These are phyloP conservation scores for Colletotrichum sidae DNA, from an alignment of 2,329 filamentous ascomycete genomes.

Conservation along the genomic window DNA sequence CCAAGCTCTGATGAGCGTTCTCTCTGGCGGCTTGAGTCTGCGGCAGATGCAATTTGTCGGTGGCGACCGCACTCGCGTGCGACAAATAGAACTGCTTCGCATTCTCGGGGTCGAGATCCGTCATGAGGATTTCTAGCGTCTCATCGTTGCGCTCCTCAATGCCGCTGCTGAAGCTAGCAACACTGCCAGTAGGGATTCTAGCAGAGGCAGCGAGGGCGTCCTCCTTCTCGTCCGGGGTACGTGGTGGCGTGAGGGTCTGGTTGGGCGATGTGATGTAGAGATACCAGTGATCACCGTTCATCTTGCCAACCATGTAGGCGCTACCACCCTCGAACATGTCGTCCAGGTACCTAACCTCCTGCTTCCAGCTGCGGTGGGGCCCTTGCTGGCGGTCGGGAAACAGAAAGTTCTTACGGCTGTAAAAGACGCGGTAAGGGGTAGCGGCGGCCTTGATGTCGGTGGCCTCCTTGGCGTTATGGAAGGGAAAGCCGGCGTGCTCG, in stretches of 20 bases:
- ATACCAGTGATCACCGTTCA: constrained; percentile 99
- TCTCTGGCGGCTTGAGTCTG: constrained; percentile 73
- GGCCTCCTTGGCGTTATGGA: constrained; percentile 74
- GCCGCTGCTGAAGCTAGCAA: constrained; percentile 47
- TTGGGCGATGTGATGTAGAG: constrained; percentile 94
- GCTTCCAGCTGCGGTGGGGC: constrained; percentile 96
- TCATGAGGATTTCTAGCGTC: constrained; percentile 81
- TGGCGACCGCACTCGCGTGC: constrained; percentile 88
- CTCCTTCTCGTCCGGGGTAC: constrained; percentile 70
- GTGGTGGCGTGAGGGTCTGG: constrained; percentile 82
- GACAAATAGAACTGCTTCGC: constrained; percentile 78
- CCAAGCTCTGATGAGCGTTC: constrained; percentile 68
- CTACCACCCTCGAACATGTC: constrained; percentile 92
- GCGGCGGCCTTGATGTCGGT: constrained; percentile 80
- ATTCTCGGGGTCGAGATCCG: constrained; percentile 75
- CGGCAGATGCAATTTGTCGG: constrained; percentile 76
- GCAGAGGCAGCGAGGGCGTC: constrained; percentile 47
- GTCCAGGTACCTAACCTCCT: constrained; percentile 94
- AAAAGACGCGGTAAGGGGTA: constrained; percentile 95
- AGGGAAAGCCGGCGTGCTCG: constrained; percentile 87
- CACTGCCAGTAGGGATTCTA: constrained; percentile 66
- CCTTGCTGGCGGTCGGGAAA: constrained; percentile 95
- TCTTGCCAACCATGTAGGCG: constrained; percentile 99
- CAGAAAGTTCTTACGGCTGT: constrained; percentile 98
- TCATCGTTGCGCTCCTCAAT: constrained; percentile 73